Conservation (phyloP, 306 rosid species). For the Argentina anserina region DNA sequence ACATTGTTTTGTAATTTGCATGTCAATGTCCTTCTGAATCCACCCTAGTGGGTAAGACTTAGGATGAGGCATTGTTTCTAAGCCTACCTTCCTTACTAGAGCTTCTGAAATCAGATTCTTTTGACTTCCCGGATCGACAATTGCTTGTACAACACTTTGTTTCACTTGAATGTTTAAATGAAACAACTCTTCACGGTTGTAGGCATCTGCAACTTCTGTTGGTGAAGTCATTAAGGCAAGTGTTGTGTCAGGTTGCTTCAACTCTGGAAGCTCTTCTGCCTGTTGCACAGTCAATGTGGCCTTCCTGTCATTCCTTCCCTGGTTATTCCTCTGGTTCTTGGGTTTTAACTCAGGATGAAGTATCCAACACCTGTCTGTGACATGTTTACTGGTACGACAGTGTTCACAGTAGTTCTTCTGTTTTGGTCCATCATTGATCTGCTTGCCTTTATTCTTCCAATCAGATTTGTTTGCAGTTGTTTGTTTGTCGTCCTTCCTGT, state of each 20-base stretch:
- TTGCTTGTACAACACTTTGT: not conserved
- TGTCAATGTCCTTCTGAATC: not conserved
- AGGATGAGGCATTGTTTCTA: not conserved
- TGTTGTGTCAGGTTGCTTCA: constrained; percentile 2
- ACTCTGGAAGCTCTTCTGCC: not conserved
- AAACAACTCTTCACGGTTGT: not conserved
- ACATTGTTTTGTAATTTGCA: not conserved
- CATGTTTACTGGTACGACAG: too few species aligned
- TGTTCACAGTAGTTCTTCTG: too few species aligned
- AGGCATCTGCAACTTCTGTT: not conserved
- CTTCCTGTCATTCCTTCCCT: too few species aligned
- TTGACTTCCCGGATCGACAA: not conserved
- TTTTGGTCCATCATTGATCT: too few species aligned
- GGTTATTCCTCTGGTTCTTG: too few species aligned
- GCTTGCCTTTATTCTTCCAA: too few species aligned
- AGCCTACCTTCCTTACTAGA: not conserved
- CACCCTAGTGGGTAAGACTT: not conserved
- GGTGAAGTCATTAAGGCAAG: not conserved
- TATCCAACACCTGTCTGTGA: too few species aligned
- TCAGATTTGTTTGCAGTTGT: too few species aligned
- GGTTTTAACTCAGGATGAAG: too few species aligned
- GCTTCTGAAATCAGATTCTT: not conserved
- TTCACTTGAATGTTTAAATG: not conserved
- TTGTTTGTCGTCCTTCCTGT: too few species aligned
- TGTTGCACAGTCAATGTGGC: not conserved